A percentile compares a stretch with the other conserved stretches of the same genome.
Evolutionary conservation across 139 green algal genomes (phyloP).

Genomic region (Chlamydomonas applanata): DNA sequence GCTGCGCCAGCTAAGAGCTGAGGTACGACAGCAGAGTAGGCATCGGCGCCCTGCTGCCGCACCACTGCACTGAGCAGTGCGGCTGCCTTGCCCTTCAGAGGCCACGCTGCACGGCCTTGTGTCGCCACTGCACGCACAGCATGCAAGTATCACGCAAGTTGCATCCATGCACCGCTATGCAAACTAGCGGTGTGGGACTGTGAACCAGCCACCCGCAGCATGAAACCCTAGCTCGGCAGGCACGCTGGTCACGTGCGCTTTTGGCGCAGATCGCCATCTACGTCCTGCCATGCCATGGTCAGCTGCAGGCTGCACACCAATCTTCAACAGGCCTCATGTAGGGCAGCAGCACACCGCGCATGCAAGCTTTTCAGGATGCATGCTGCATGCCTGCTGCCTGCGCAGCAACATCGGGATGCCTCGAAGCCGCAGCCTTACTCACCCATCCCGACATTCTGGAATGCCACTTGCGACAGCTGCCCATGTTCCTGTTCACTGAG

Average conservation of each 20-base stretch:
- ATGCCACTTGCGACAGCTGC: conserved; percentile 31
- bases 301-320: too few relatives aligned
- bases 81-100: conserved; percentile 66
- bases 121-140: conserved; percentile 25
- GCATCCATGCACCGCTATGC: too few relatives aligned
- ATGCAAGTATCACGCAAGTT: too few relatives aligned
- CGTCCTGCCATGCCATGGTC: too few relatives aligned
- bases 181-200: too few relatives aligned
- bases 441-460: conserved; percentile 24
- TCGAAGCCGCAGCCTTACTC: background rate
- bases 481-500: conserved; percentile 24
- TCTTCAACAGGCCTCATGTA: too few relatives aligned
- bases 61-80: conserved; percentile 70
- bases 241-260: too few relatives aligned
- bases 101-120: conserved; percentile 39
- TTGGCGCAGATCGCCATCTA: too few relatives aligned
- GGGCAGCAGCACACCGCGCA: too few relatives aligned
- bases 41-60: conserved; percentile 58
- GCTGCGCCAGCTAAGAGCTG: conserved; percentile 58
- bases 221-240: too few relatives aligned
- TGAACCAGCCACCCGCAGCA: too few relatives aligned
- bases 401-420: background rate
- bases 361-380: background rate
- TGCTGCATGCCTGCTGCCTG: background rate
- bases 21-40: conserved; percentile 58